Evolutionary conservation across 345 rosid species (phyloP).

Genomic region (Eucalyptus viminalis): DNA sequence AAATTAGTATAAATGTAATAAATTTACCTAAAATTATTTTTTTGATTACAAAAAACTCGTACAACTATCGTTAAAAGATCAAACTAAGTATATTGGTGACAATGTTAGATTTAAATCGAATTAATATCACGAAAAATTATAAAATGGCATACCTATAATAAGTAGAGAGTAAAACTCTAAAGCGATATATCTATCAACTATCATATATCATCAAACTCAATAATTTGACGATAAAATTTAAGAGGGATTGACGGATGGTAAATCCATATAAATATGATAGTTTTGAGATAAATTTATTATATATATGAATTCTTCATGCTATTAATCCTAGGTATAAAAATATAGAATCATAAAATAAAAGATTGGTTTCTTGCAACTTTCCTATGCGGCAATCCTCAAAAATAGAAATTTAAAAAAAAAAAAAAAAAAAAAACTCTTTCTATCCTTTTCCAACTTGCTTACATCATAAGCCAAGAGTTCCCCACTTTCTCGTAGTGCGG

Average conservation of each 20-base stretch:
- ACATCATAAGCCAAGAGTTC: neutral
- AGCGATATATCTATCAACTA: fast-evolving
- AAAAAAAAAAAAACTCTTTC: too few relatives aligned
- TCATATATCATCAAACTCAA: fast-evolving
- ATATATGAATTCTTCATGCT: neutral
- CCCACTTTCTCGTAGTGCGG: neutral
- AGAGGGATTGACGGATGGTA: fast-evolving
- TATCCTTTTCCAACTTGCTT: neutral
- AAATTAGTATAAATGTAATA: too few relatives aligned
- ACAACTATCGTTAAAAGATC: fast-evolving
- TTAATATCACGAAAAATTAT: too few relatives aligned
- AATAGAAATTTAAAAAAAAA: too few relatives aligned
- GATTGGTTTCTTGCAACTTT: neutral
- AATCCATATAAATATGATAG: too few relatives aligned
- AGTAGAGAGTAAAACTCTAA: neutral
- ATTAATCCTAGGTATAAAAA: neutral
- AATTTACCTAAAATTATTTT: too few relatives aligned
- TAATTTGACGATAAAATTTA: too few relatives aligned
- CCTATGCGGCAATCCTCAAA: neutral
- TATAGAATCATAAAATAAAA: neutral
- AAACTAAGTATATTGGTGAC: fast-evolving
- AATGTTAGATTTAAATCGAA: too few relatives aligned
- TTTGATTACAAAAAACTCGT: fast-evolving
- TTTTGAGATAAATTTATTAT: too few relatives aligned
- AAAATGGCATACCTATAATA: fast-evolving